A percentile compares a stretch with the other conserved stretches of the same genome.
Evolutionary conservation across 371 early-diverging fungal genomes (phyloP).

Genomic region (Rhizopus delemar): DNA sequence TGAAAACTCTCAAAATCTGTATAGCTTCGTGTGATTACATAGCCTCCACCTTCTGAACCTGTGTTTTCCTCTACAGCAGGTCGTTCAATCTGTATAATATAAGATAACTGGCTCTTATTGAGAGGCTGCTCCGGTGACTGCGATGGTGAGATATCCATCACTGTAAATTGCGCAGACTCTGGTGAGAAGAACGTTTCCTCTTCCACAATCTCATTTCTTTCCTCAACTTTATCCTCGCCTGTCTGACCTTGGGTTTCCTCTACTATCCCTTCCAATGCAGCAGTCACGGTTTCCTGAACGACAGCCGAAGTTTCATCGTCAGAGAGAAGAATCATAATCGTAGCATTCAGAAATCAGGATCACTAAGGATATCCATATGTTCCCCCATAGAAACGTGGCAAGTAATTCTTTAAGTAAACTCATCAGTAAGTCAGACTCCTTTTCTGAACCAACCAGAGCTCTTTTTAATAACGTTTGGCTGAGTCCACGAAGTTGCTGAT

Average conservation of each 20-base stretch:
- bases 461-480: slow-evolving; percentile 38
- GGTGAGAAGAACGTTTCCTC: slow-evolving; percentile 25
- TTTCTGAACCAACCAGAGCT: slow-evolving; percentile 34
- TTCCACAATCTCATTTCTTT: not conserved
- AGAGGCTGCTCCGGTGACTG: slow-evolving; percentile 5
- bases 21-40: slow-evolving; percentile 51
- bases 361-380: slow-evolving; percentile 32
- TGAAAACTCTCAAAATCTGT: slow-evolving; percentile 50
- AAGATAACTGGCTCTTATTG: slow-evolving; percentile 34
- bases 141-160: slow-evolving; percentile 47
- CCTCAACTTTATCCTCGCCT: slow-evolving; percentile 13
- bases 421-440: slow-evolving; percentile 33
- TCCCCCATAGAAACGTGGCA: slow-evolving; percentile 41
- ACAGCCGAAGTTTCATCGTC: slow-evolving; percentile 12
- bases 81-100: slow-evolving; percentile 52
- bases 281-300: slow-evolving; percentile 6
- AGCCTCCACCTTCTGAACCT: slow-evolving; percentile 52
- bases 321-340: slow-evolving; percentile 40
- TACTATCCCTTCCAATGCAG: slow-evolving; percentile 1
- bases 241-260: not conserved
- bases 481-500: slow-evolving; percentile 38
- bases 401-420: slow-evolving; percentile 41
- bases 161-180: slow-evolving; percentile 44
- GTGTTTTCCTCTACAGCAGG: slow-evolving; percentile 32
- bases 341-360: slow-evolving; percentile 52